These are phyloP conservation scores for Phlegmacium glaucopus DNA, from an alignment of 768 basidiomycete species.

Conservation along the genomic window DNA sequence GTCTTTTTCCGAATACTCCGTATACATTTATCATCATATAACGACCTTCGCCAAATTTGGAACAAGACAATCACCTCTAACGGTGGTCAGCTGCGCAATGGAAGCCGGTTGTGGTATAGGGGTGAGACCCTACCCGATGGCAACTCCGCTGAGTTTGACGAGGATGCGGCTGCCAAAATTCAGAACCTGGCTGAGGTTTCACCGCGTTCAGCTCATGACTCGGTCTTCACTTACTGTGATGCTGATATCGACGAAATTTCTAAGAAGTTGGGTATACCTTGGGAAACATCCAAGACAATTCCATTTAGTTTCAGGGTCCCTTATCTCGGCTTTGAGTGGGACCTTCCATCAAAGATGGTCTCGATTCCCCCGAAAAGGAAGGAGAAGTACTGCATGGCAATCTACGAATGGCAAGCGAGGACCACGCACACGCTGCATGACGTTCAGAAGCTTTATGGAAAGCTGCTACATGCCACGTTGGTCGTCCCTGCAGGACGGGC, in stretches of 20 bases:
- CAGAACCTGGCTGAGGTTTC: not conserved
- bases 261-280: conserved; percentile 25
- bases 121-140: conserved; percentile 15
- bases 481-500: conserved; percentile 25
- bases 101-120: conserved; percentile 16
- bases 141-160: conserved; percentile 23
- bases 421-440: conserved; percentile 23
- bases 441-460: conserved; percentile 29
- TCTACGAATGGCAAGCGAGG: conserved; percentile 16
- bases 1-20: conserved; percentile 16
- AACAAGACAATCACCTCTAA: not conserved
- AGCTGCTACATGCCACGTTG: conserved; percentile 26
- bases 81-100: not conserved
- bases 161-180: conserved; percentile 17
- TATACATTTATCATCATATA: conserved; percentile 23
- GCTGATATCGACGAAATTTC: conserved; percentile 18
- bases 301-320: conserved; percentile 11
- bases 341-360: no score
- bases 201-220: not conserved
- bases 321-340: conserved; percentile 32
- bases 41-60: not conserved
- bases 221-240: not conserved
- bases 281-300: conserved; percentile 27
- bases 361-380: conserved; percentile 19
- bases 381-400: conserved; percentile 24